A percentile compares a stretch with the other conserved stretches of the same genome.
Evolutionary conservation across 2,329 filamentous ascomycete genomes (phyloP).

Genomic region (Alternaria conjuncta): DNA sequence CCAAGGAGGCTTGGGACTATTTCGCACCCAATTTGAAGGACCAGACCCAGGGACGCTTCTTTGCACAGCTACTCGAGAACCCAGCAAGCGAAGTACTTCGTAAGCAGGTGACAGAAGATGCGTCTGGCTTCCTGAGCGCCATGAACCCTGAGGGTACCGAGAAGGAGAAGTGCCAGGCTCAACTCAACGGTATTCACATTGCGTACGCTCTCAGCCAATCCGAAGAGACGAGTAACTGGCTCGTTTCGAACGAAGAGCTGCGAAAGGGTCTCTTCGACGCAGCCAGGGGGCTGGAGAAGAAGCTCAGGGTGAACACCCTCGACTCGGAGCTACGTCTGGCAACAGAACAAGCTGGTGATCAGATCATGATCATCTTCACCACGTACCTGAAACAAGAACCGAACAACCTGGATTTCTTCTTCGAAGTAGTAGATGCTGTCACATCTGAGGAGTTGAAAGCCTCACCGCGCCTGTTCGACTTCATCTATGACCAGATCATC

Average conservation of each 20-base stretch:
- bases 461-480: conserved; percentile 76
- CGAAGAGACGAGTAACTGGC: conserved; percentile 70
- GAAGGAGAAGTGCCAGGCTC: conserved; percentile 74
- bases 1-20: conserved; percentile 83
- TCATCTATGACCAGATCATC: conserved; percentile 86
- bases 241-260: conserved; percentile 61
- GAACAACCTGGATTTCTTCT: conserved; percentile 81
- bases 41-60: conserved; percentile 85
- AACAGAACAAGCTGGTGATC: conserved; percentile 86
- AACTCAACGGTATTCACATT: conserved; percentile 87
- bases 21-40: conserved; percentile 82
- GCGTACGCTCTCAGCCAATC: conserved; percentile 78
- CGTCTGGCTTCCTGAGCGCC: conserved; percentile 72
- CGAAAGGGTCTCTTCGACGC: conserved; percentile 67
- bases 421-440: conserved; percentile 81
- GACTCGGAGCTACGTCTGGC: conserved; percentile 77
- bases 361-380: conserved; percentile 84
- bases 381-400: conserved; percentile 77
- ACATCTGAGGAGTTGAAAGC: conserved; percentile 82
- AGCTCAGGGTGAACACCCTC: conserved; percentile 72
- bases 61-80: conserved; percentile 84
- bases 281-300: conserved; percentile 79
- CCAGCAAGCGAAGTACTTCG: conserved; percentile 76
- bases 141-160: conserved; percentile 68
- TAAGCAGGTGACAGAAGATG: conserved; percentile 74